phyloP scores from a whole-genome alignment of 208 protist species.

The Vickermania ingenoplastis region DNA sequence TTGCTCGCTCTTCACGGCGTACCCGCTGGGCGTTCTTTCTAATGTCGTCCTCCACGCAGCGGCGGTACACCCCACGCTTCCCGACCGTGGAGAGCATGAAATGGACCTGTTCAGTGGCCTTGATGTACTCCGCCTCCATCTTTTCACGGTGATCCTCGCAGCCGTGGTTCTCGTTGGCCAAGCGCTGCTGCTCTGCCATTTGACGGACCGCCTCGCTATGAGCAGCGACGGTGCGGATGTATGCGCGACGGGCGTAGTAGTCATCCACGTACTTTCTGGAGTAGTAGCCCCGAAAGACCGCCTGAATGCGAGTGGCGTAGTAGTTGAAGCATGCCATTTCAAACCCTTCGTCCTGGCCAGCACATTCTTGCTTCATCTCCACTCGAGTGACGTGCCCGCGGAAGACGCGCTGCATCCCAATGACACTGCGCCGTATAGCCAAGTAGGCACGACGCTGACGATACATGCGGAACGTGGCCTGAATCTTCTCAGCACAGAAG shows the following conservation, averaged over 20 bases:
- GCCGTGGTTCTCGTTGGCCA: not conserved
- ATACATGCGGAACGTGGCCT: constrained; percentile 49
- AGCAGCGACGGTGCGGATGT: constrained; percentile 29
- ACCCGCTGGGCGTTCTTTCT: not conserved
- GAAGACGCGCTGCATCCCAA: constrained; percentile 44
- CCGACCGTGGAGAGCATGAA: constrained; percentile 18
- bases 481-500: constrained; percentile 30
- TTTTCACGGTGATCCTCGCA: constrained; percentile 15
- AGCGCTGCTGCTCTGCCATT: constrained; percentile 9
- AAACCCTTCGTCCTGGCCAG: constrained; percentile 4
- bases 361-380: constrained; percentile 9
- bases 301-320: constrained; percentile 63
- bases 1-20: constrained; percentile 6
- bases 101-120: constrained; percentile 1
- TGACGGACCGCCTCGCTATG: constrained; percentile 18
- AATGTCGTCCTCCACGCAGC: constrained; percentile 22
- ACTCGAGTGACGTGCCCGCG: constrained; percentile 31
- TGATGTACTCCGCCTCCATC: constrained; percentile 4
- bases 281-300: constrained; percentile 45
- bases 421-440: constrained; percentile 7
- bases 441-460: constrained; percentile 16
- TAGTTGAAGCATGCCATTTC: constrained; percentile 42
- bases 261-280: constrained; percentile 30
- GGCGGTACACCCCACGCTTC: constrained; percentile 14
- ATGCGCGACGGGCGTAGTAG: constrained; percentile 57